phyloP scores from a whole-genome alignment of 495 filamentous ascomycete species.

The Parmelia sp. region DNA sequence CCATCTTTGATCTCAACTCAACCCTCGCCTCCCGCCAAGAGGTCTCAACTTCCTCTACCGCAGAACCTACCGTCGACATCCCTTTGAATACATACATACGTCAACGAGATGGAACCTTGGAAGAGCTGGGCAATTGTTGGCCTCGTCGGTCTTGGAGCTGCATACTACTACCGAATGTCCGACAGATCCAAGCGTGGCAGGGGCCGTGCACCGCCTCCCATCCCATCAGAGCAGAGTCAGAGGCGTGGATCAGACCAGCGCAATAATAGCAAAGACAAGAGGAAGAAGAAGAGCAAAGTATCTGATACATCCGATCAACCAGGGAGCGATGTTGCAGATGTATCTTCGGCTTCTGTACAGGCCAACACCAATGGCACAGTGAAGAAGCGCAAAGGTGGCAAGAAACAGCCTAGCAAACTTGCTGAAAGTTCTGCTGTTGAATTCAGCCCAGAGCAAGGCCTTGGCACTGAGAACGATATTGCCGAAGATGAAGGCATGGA shows the following conservation, averaged over 20 bases:
- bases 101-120: constrained; percentile 24
- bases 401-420: constrained; percentile 20
- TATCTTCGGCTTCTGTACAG: constrained; percentile 16
- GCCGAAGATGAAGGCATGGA: constrained; percentile 55
- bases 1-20: not conserved
- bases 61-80: not conserved
- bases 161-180: constrained; percentile 23
- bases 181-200: constrained; percentile 17
- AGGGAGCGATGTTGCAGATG: constrained; percentile 16
- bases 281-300: constrained; percentile 17
- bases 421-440: constrained; percentile 21
- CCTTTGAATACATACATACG: not conserved
- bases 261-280: constrained; percentile 17
- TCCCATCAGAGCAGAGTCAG: constrained; percentile 15
- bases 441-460: constrained; percentile 7
- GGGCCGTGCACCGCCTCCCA: constrained; percentile 8
- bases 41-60: not conserved
- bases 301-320: constrained; percentile 17
- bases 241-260: constrained; percentile 11
- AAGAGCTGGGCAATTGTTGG: constrained; percentile 26
- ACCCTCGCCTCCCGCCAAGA: not conserved
- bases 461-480: constrained; percentile 24
- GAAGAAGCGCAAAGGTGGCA: constrained; percentile 23
- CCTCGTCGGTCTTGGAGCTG: constrained; percentile 16
- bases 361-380: constrained; percentile 11